Percentiles rank a stretch among this genome's conserved stretches.
phyloP scores from a whole-genome alignment of 2,329 filamentous ascomycete species.

The Claviceps paspali region DNA sequence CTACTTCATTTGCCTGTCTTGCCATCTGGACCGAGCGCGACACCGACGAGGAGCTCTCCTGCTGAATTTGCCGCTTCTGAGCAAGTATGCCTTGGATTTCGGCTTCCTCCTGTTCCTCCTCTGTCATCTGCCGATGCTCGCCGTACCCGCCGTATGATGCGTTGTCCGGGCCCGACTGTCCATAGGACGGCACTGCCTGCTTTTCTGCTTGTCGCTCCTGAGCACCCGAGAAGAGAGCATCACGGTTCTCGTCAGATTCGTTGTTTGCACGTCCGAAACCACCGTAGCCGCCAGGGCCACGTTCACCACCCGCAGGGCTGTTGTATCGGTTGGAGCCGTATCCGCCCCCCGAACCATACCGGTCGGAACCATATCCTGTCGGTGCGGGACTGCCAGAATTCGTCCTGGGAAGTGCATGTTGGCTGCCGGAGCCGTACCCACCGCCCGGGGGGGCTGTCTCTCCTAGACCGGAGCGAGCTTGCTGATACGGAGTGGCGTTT shows the following conservation, averaged over 20 bases:
- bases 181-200: slow-evolving; percentile 12
- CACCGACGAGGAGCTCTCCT: slow-evolving; percentile 43
- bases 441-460: no score
- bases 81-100: slow-evolving; percentile 48
- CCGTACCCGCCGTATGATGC: slow-evolving; percentile 39
- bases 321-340: slow-evolving; percentile 36
- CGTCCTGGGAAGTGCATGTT: slow-evolving; percentile 5
- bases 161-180: slow-evolving; percentile 12
- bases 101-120: slow-evolving; percentile 59
- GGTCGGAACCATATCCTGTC: slow-evolving; percentile 36
- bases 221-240: slow-evolving; percentile 47
- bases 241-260: slow-evolving; percentile 37
- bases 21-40: slow-evolving; percentile 26
- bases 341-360: slow-evolving; percentile 34
- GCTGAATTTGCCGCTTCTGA: slow-evolving; percentile 52
- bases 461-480: slow-evolving; percentile 23
- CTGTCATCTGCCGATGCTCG: slow-evolving; percentile 63
- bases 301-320: slow-evolving; percentile 16
- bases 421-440: slow-evolving; percentile 8
- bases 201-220: slow-evolving; percentile 31
- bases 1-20: slow-evolving; percentile 35
- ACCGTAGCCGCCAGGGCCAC: slow-evolving; percentile 44
- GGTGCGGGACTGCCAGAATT: slow-evolving; percentile 12
- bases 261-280: slow-evolving; percentile 34
- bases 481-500: slow-evolving; percentile 30